Base-by-base conservation (phyloP, 164 flowering plant genomes). In the Dillenia suffruticosa region DNA sequence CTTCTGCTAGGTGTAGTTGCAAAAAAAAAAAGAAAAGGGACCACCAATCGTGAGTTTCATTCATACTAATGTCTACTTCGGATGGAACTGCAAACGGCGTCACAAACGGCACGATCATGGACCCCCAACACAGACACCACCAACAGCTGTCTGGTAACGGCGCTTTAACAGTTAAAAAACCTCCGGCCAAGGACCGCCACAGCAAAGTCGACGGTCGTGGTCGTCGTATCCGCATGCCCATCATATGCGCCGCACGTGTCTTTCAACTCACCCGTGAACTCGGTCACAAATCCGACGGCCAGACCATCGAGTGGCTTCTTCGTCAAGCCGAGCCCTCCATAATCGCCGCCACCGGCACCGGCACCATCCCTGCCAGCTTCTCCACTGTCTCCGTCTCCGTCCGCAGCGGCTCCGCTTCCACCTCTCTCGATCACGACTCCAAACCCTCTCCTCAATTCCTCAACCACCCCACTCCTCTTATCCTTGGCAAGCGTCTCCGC, bases 311-410 rank as follows among this genome's bases (percentile, higher is more conserved):
- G 83, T 88, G 95, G 92, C 89, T 88, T 9, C 87, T 90, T 59
- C 88, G 95, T 24, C 97, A 90, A 57, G 97, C 95, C 24, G 97
- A 88, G 81, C 97, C 95, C 1, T 82, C 96, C n/a, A 88, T 90
- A 51, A 83, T 88, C 49, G 97, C 97, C 43, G 95, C 96, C 57
- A 90, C 96, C 44, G 97, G 97, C 2, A 83, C 95, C 6, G 92
- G 96, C 1, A 91, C 97, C 51, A 88, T 88, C 19, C 94, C 94
- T 0, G 92, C 95, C 2, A 74, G 68, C 63, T 88, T 89, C 85
- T 89, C 95, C 17, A 71, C 90, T 44, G 81, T 82, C 14, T 71
- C 92, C 10, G 79, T 79, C 44, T 79, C 92, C 55, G 62, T 79
- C 9, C 77, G 83, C 19, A 67, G 66, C 46, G 66, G 69, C 44